phyloP scores from a whole-genome alignment of 2,329 filamentous ascomycete genomes.

The Aspergillus hortae region DNA sequence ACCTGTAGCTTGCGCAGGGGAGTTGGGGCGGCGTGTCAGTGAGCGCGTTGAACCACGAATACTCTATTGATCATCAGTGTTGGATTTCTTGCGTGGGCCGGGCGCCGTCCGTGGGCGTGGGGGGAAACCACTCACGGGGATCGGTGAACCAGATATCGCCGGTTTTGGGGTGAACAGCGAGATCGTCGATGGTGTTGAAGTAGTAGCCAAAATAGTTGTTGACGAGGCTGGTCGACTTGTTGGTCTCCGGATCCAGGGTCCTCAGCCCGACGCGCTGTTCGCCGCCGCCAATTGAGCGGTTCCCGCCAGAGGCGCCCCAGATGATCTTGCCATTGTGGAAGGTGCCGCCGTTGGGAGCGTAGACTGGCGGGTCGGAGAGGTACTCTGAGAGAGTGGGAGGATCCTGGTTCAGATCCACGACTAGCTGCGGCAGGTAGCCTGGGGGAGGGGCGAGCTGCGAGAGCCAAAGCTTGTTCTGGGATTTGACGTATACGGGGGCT shows the following conservation, averaged over 20 bases:
- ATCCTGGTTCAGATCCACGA: slow-evolving; percentile 42
- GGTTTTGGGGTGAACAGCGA: slow-evolving; percentile 36
- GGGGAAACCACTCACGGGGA: slow-evolving; percentile 23
- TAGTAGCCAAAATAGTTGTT: slow-evolving; percentile 46
- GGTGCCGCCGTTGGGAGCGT: slow-evolving; percentile 42
- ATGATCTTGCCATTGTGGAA: slow-evolving; percentile 39
- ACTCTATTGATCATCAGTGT: slow-evolving; percentile 18
- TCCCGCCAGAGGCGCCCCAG: slow-evolving; percentile 38
- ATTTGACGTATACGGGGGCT: slow-evolving; percentile 41
- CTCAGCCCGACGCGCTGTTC: slow-evolving; percentile 42
- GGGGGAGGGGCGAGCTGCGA: slow-evolving; percentile 35
- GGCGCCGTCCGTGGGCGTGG: slow-evolving; percentile 9
- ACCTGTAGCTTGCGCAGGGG: slow-evolving; percentile 39
- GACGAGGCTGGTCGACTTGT: slow-evolving; percentile 38
- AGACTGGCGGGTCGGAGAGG: slow-evolving; percentile 42
- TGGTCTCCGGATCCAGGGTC: slow-evolving; percentile 44
- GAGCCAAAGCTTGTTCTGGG: slow-evolving; percentile 40
- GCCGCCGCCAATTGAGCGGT: slow-evolving; percentile 31
- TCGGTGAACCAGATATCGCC: slow-evolving; percentile 52
- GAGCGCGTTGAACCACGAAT: slow-evolving; percentile 35
- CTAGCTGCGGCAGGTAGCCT: slow-evolving; percentile 36
- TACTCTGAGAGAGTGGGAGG: slow-evolving; percentile 39
- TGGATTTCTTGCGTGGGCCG: slow-evolving; percentile 20
- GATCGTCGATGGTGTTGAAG: slow-evolving; percentile 17
- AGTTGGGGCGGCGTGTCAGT: slow-evolving; percentile 35